Evolutionary conservation across 139 green algal species (phyloP).

Genomic region (Zygnema cylindricum): DNA sequence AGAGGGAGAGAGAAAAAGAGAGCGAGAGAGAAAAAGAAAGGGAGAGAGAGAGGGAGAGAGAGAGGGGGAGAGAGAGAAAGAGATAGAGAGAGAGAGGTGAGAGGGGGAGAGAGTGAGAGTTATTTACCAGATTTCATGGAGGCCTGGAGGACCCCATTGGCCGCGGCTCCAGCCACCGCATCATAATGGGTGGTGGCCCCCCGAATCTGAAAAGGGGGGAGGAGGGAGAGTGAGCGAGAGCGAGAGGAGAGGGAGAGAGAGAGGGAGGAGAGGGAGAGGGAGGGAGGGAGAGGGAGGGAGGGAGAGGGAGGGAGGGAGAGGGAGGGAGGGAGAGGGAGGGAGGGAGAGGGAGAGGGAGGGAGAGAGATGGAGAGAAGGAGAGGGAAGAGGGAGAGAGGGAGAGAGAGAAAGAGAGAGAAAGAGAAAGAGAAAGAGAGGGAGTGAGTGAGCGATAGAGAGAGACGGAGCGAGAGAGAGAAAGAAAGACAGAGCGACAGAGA

Average conservation of each 20-base stretch:
- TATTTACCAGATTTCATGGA: slow-evolving; percentile 67
- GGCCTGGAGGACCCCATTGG: slow-evolving; percentile 79
- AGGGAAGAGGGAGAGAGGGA: neutral
- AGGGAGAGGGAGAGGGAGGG: neutral
- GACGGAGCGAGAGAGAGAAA: too few species aligned
- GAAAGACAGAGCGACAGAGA: too few species aligned
- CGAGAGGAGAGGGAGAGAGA: neutral
- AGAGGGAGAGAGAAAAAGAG: neutral
- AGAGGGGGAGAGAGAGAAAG: neutral
- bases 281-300: neutral
- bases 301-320: neutral
- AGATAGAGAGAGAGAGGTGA: too few species aligned
- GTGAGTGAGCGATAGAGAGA: too few species aligned
- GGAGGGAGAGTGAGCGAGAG: too few species aligned
- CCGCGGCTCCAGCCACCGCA: slow-evolving; percentile 84
- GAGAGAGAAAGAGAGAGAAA: neutral
- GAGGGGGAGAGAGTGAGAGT: too few species aligned
- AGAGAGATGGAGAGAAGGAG: too few species aligned
- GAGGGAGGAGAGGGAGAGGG: neutral
- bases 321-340: neutral
- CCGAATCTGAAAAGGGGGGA: too few species aligned
- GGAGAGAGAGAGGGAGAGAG: neutral
- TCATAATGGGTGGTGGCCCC: slow-evolving; percentile 97
- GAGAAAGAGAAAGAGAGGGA: neutral
- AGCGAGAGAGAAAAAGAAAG: too few species aligned